Conservation (phyloP, 2,329 filamentous ascomycete species). For the Annulohypoxylon truncatum region DNA sequence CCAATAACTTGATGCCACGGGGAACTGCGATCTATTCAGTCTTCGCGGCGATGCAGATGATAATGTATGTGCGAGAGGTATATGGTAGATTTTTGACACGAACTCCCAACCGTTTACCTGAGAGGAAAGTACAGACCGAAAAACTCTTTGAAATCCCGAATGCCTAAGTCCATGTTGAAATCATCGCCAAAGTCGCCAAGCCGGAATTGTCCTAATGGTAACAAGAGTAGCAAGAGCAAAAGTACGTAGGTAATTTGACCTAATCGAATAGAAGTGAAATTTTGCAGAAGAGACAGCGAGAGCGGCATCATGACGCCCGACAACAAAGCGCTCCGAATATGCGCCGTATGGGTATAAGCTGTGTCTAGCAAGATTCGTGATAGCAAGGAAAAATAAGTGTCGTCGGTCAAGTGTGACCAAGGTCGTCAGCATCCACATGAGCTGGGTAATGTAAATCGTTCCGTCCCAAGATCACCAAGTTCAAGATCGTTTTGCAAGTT, state of each 20-base stretch:
- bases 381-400: conserved; percentile 32
- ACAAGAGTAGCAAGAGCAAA: not conserved
- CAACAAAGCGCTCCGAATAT: conserved; percentile 16
- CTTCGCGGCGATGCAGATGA: conserved; percentile 29
- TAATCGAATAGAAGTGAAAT: conserved; percentile 29
- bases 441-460: conserved; percentile 25
- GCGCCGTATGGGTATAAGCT: conserved; percentile 41
- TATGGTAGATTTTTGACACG: conserved; percentile 32
- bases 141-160: conserved; percentile 18
- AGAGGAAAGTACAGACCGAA: conserved; percentile 30
- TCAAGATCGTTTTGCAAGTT: conserved; percentile 20
- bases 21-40: conserved; percentile 28
- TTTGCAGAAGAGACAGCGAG: conserved; percentile 30
- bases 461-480: conserved; percentile 20
- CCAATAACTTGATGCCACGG: not conserved
- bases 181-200: conserved; percentile 8
- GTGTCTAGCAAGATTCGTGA: conserved; percentile 36
- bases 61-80: conserved; percentile 35
- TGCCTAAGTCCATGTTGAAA: conserved; percentile 25
- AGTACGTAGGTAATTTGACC: conserved; percentile 12
- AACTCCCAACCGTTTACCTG: conserved; percentile 24
- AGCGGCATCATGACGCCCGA: conserved; percentile 19
- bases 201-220: conserved; percentile 17
- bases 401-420: conserved; percentile 36
- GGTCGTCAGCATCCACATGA: conserved; percentile 23